Evolutionary conservation across 2,329 filamentous ascomycete genomes (phyloP).

Genomic region (Xylaria sp.): DNA sequence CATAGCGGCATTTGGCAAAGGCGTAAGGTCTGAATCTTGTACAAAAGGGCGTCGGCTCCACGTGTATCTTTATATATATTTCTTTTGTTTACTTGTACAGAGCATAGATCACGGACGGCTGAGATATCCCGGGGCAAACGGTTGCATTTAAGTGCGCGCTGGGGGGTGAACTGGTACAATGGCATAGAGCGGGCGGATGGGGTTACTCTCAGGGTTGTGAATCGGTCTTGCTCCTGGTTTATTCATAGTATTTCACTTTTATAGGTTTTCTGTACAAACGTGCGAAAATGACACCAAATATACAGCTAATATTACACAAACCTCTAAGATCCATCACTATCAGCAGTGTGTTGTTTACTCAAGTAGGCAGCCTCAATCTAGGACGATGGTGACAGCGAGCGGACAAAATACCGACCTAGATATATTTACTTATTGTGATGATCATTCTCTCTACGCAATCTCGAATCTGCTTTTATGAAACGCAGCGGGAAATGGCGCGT

Average conservation of each 20-base stretch:
- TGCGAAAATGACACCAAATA: background rate
- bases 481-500: too few relatives aligned
- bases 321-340: background rate
- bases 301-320: conserved; percentile 5
- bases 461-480: too few relatives aligned
- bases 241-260: background rate
- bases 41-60: background rate
- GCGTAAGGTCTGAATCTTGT: conserved; percentile 4
- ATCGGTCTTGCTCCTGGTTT: background rate
- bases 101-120: conserved; percentile 14
- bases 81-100: conserved; percentile 1
- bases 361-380: background rate
- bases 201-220: background rate
- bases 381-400: background rate
- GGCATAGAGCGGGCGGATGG: conserved; percentile 18
- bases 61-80: conserved; percentile 11
- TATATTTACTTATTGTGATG: too few relatives aligned
- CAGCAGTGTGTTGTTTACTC: background rate
- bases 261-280: background rate
- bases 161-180: conserved; percentile 9
- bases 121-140: conserved; percentile 12
- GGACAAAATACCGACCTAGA: background rate
- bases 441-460: too few relatives aligned
- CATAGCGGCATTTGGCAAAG: conserved; percentile 8
- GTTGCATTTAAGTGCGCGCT: conserved; percentile 25